These are phyloP conservation scores for Emericellopsis cladophorae DNA, from an alignment of 2,329 filamentous ascomycete species.

Conservation along the genomic window DNA sequence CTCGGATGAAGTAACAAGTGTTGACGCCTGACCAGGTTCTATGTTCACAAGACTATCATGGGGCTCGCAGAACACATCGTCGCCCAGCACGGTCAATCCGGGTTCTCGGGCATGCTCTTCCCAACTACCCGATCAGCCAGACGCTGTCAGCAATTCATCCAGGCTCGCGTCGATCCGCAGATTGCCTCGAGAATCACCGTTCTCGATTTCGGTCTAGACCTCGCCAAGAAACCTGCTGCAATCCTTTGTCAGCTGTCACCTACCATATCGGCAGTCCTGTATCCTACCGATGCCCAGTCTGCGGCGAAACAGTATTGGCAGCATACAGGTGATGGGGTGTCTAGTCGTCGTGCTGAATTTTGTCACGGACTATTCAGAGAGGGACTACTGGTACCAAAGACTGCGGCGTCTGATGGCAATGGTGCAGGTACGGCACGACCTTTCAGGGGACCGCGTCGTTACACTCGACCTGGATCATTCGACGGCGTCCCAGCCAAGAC, in stretches of 20 bases:
- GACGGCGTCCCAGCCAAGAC: conserved; percentile 15
- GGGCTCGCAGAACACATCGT: conserved; percentile 59
- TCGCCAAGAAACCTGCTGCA: conserved; percentile 34
- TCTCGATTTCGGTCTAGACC: conserved; percentile 51
- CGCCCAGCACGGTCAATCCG: conserved; percentile 45
- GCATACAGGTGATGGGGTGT: conserved; percentile 85
- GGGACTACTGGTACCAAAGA: conserved; percentile 35
- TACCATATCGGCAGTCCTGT: conserved; percentile 58
- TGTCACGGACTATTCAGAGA: conserved; percentile 65
- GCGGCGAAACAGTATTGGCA: conserved; percentile 95
- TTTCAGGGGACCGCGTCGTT: conserved; percentile 65
- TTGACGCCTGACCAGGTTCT: conserved; percentile 49
- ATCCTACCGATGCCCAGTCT: conserved; percentile 51
- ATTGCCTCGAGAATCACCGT: conserved; percentile 34
- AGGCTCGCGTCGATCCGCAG: conserved; percentile 40
- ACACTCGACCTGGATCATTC: conserved; percentile 47
- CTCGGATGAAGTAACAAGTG: not conserved
- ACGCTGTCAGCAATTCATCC: conserved; percentile 64
- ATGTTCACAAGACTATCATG: conserved; percentile 74
- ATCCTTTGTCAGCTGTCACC: conserved; percentile 43
- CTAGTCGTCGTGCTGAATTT: conserved; percentile 83
- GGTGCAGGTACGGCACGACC: conserved; percentile 17
- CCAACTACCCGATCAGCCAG: conserved; percentile 58
- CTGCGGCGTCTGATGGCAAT: conserved; percentile 6
- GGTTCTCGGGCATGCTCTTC: conserved; percentile 69